These are phyloP conservation scores for Fusarium nelsonii DNA, from an alignment of 2,329 filamentous ascomycete species.

Conservation along the genomic window DNA sequence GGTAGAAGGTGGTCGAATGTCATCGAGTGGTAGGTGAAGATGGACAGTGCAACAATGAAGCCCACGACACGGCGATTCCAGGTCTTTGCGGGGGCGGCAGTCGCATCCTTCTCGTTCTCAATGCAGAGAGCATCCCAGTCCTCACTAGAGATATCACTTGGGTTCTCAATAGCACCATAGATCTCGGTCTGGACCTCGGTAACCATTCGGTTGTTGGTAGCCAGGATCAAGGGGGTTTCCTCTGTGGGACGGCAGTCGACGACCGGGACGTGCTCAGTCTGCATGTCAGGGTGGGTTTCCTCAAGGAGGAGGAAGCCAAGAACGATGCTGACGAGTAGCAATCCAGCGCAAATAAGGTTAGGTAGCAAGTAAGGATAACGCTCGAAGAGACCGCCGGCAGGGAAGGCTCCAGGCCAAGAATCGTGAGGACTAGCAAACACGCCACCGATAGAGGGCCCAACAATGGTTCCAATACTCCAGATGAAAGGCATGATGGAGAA, in stretches of 20 bases:
- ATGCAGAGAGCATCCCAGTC: constrained; percentile 60
- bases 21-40: constrained; percentile 97
- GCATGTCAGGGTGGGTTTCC: constrained; percentile 90
- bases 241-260: constrained; percentile 67
- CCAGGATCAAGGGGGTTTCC: constrained; percentile 80
- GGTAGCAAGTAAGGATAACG: constrained; percentile 89
- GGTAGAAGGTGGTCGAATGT: constrained; percentile 92
- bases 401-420: constrained; percentile 79
- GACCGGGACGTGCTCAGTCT: constrained; percentile 63
- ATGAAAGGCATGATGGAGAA: constrained; percentile 96
- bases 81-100: constrained; percentile 54
- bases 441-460: constrained; percentile 89
- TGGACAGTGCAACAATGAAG: constrained; percentile 83
- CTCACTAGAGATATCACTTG: constrained; percentile 55
- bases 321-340: constrained; percentile 83
- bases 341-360: constrained; percentile 82
- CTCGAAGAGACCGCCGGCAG: constrained; percentile 76
- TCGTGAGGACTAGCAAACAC: constrained; percentile 83
- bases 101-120: constrained; percentile 52
- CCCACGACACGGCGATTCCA: constrained; percentile 75
- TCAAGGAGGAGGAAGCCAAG: constrained; percentile 84
- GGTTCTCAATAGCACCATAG: constrained; percentile 76
- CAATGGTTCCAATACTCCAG: constrained; percentile 90
- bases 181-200: constrained; percentile 82
- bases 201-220: constrained; percentile 76